Percentiles rank a stretch among this genome's conserved stretches.
phyloP scores from a whole-genome alignment of 768 basidiomycete genomes.

The Hydnum rufescens region DNA sequence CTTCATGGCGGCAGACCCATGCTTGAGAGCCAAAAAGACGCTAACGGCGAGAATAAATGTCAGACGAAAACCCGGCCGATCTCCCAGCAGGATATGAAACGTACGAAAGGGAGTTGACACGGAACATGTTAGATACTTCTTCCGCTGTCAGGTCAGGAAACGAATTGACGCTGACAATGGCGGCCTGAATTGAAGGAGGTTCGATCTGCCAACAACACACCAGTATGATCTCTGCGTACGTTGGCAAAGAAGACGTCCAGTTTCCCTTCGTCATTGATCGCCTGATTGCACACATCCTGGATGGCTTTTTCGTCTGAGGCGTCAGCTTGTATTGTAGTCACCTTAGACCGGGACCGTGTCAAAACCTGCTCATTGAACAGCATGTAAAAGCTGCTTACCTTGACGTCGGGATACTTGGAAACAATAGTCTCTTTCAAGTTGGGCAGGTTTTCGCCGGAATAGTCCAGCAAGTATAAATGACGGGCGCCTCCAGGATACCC shows the following conservation, averaged over 20 bases:
- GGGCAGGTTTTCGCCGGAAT: conserved; percentile 43
- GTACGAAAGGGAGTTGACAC: conserved; percentile 54
- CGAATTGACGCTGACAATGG: neutral
- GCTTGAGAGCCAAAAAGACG: conserved; percentile 75
- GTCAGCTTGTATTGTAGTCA: conserved; percentile 59
- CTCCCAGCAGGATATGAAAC: conserved; percentile 8
- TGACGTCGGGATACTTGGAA: conserved; percentile 52
- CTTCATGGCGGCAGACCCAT: conserved; percentile 69
- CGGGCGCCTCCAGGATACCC: conserved; percentile 2
- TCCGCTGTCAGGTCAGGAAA: neutral
- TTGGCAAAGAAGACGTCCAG: conserved; percentile 94
- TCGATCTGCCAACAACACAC: neutral
- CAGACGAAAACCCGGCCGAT: neutral
- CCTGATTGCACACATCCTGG: conserved; percentile 44
- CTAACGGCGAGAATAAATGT: conserved; percentile 22
- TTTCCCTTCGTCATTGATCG: conserved; percentile 60
- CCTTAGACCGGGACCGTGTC: too few species aligned
- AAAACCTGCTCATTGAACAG: too few species aligned
- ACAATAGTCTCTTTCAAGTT: conserved; percentile 50
- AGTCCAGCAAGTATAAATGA: conserved; percentile 29
- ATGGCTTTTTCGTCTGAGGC: conserved; percentile 64
- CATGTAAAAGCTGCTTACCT: too few species aligned
- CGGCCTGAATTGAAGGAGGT: conserved; percentile 2
- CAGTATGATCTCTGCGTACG: conserved; percentile 25
- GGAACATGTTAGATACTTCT: neutral